A percentile compares a stretch with the other conserved stretches of the same genome.
Conservation (phyloP, 176 grass and related monocot species). For the Hordeum vulgare region MorexV3_pseudomolecules_assembly NC_058518.1:216680381-216680880, state of each 20-base stretch:
- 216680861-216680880: not conserved
- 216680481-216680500: not conserved
- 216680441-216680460: not conserved
- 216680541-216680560: not conserved
- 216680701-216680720: slow-evolving; percentile 46
- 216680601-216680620: slow-evolving; percentile 16
- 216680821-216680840: not conserved
- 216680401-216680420: not conserved
- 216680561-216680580: not conserved
- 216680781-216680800: slow-evolving; percentile 18
- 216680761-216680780: slow-evolving; percentile 76
- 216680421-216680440: not conserved
- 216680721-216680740: slow-evolving; percentile 68
- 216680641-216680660: not conserved
- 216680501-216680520: not conserved
- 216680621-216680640: not conserved
- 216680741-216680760: slow-evolving; percentile 91
- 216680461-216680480: not conserved
- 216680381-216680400: not conserved
- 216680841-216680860: not conserved
- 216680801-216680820: not conserved
- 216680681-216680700: not conserved
- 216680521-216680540: not conserved
- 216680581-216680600: not conserved
- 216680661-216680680: slow-evolving; percentile 3